These are phyloP conservation scores for Plectosphaerella cucumerina DNA, from an alignment of 2,329 filamentous ascomycete genomes.

Conservation along the genomic window DNA sequence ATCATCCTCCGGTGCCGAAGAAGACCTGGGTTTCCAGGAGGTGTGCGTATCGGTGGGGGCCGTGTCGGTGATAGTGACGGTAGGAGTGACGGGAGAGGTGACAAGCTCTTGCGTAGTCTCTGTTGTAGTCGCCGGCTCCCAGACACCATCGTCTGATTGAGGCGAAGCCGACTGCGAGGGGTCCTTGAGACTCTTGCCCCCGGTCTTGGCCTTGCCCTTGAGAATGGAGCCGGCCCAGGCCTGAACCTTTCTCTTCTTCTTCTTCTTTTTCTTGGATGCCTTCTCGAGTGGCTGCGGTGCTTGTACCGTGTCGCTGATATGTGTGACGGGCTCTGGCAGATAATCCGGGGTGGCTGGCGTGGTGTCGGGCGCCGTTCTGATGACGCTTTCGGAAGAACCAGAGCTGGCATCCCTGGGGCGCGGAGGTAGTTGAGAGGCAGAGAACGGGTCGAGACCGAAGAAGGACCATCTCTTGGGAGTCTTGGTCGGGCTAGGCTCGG, in stretches of 20 bases:
- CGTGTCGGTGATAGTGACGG: constrained; percentile 37
- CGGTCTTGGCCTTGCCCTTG: constrained; percentile 54
- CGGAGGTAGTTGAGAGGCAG: constrained; percentile 38
- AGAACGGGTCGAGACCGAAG: constrained; percentile 55
- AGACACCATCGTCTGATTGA: background rate
- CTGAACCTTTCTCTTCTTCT: constrained; percentile 72
- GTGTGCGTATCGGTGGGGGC: constrained; percentile 18
- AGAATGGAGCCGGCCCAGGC: constrained; percentile 67
- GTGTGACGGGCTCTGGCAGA: constrained; percentile 22
- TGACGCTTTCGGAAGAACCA: constrained; percentile 36
- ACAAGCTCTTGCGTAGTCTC: constrained; percentile 15
- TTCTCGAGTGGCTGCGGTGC: constrained; percentile 19
- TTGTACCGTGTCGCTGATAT: constrained; percentile 18
- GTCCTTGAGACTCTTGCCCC: constrained; percentile 26
- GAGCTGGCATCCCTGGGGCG: constrained; percentile 43
- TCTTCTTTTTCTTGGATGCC: constrained; percentile 31
- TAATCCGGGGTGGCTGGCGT: constrained; percentile 30
- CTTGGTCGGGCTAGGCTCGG: constrained; percentile 45
- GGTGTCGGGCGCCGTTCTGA: constrained; percentile 18
- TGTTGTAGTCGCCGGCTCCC: background rate
- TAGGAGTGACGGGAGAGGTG: constrained; percentile 27
- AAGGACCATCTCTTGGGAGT: constrained; percentile 58
- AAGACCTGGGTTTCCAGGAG: constrained; percentile 30
- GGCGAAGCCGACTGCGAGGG: constrained; percentile 4
- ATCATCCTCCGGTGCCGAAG: constrained; percentile 52